A percentile compares a stretch with the other conserved stretches of the same genome.
Conservation (phyloP, 306 rosid genomes). For the Amphicarpaea edgeworthii region DNA sequence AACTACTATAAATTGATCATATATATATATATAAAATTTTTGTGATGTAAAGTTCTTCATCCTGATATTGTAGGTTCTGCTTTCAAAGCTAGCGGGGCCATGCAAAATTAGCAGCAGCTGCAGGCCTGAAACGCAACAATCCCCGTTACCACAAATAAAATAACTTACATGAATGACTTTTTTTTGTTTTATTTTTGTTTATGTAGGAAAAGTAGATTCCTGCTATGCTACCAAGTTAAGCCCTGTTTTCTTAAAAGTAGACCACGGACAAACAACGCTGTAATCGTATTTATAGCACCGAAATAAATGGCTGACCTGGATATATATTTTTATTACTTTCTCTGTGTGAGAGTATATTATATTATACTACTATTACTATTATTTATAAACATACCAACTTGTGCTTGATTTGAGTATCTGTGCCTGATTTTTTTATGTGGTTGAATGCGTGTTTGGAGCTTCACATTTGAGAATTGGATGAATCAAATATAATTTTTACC, state of each 20-base stretch:
- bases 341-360: not conserved
- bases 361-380: too few species aligned
- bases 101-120: constrained; percentile 2
- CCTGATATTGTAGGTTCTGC: not conserved
- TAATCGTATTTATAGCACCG: not conserved
- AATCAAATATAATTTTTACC: too few species aligned
- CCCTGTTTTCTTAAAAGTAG: not conserved
- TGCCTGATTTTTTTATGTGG: too few species aligned
- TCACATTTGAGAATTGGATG: too few species aligned
- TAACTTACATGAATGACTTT: not conserved
- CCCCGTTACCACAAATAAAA: not conserved
- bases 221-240: not conserved
- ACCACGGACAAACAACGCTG: not conserved
- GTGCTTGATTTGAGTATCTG: too few species aligned
- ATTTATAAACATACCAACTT: too few species aligned
- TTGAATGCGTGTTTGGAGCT: too few species aligned
- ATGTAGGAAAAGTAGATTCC: not conserved
- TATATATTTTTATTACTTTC: not conserved
- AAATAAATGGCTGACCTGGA: not conserved
- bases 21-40: too few species aligned
- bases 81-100: not conserved
- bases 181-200: not conserved
- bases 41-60: too few species aligned
- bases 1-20: too few species aligned
- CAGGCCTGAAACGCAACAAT: not conserved